Evolutionary conservation across 2,329 filamentous ascomycete genomes (phyloP).

Genomic region (Lecanicillium sp.): DNA sequence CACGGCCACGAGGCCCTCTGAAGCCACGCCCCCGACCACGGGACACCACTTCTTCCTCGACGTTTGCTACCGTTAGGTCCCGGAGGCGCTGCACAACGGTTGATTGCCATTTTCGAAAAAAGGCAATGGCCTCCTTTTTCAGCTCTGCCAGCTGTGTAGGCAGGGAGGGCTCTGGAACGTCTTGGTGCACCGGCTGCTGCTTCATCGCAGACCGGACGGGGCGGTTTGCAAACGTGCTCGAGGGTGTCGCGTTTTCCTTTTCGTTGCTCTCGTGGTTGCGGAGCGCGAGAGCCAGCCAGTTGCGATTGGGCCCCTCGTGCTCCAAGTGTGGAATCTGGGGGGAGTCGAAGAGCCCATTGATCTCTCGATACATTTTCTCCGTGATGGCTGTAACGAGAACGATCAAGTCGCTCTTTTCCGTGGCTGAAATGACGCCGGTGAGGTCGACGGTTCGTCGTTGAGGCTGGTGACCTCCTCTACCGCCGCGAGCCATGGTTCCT

Average conservation of each 20-base stretch:
- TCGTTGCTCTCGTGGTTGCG: conserved; percentile 23
- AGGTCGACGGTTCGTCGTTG: conserved; percentile 45
- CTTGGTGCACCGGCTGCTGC: conserved; percentile 21
- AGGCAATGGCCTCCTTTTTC: conserved; percentile 61
- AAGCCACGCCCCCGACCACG: conserved; percentile 28
- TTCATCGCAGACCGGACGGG: conserved; percentile 26
- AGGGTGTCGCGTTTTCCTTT: conserved; percentile 20
- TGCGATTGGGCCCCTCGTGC: conserved; percentile 25
- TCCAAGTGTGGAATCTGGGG: conserved; percentile 30
- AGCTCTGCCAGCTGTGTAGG: conserved; percentile 53
- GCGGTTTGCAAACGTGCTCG: conserved; percentile 18
- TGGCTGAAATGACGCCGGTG: conserved; percentile 39
- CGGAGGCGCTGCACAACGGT: conserved; percentile 63
- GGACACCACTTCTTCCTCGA: background rate
- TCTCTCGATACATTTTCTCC: conserved; percentile 48
- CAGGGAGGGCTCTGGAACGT: conserved; percentile 23
- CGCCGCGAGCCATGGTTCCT: conserved; percentile 34
- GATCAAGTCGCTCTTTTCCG: conserved; percentile 48
- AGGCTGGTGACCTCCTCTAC: conserved; percentile 27
- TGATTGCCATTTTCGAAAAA: conserved; percentile 77
- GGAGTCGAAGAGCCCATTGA: conserved; percentile 47
- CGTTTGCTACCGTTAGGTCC: conserved; percentile 49
- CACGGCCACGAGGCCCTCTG: conserved; percentile 14
- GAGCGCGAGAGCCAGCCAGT: conserved; percentile 32
- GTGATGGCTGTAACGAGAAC: conserved; percentile 46